phyloP scores from a whole-genome alignment of 768 basidiomycete species.

The Phaeolepiota aurea region DNA sequence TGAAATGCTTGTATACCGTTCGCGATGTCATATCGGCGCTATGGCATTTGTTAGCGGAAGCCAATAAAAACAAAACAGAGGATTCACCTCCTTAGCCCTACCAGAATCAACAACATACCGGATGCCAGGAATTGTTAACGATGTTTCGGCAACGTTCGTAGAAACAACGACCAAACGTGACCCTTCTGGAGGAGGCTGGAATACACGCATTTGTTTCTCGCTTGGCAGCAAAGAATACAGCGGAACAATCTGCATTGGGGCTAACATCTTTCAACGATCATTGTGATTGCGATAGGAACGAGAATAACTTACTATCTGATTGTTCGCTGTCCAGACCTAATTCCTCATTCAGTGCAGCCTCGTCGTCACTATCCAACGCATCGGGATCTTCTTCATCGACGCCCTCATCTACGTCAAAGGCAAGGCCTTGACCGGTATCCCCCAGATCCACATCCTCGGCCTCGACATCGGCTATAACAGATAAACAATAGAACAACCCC shows the following conservation, averaged over 20 bases:
- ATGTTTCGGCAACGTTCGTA: constrained; percentile 96
- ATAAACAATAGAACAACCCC: constrained; percentile 1
- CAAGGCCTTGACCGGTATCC: constrained; percentile 31
- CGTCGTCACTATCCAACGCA: constrained; percentile 67
- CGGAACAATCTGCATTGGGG: constrained; percentile 90
- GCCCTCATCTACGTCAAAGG: constrained; percentile 61
- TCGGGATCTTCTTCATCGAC: constrained; percentile 68
- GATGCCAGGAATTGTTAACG: constrained; percentile 93
- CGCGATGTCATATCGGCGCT: constrained; percentile 77
- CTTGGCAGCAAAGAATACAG: constrained; percentile 88
- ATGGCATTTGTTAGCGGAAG: constrained; percentile 2
- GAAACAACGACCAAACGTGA: constrained; percentile 87
- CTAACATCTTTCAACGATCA: constrained; percentile 27
- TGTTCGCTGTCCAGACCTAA: constrained; percentile 58
- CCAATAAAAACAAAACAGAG: background rate
- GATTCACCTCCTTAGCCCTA: constrained; percentile 79
- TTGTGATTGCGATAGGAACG: background rate
- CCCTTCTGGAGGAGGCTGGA: constrained; percentile 73
- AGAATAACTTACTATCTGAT: constrained; percentile 44
- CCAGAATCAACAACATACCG: constrained; percentile 98
- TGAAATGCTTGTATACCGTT: constrained; percentile 89
- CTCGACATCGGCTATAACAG: constrained; percentile 68
- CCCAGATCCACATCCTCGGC: constrained; percentile 77
- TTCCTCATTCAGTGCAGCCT: constrained; percentile 44
- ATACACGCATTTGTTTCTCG: constrained; percentile 93